Evolutionary conservation across 805 yeast genomes (phyloP).

Genomic region (Candida anglica): DNA sequence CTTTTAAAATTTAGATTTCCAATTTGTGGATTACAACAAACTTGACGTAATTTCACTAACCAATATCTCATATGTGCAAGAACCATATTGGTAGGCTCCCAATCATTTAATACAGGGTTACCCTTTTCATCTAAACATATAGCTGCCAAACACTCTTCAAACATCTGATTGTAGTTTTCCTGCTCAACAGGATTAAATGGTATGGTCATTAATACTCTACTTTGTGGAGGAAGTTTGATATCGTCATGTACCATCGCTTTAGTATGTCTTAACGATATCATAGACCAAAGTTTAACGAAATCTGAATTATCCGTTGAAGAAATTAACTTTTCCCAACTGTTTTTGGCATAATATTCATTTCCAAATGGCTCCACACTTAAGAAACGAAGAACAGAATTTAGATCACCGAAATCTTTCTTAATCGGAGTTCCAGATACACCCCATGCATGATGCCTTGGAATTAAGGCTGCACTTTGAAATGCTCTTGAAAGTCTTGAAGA

Average conservation of each 20-base stretch:
- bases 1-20: conserved; percentile 27
- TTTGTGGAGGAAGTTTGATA: conserved; percentile 75
- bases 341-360: conserved; percentile 25
- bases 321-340: conserved; percentile 35
- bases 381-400: conserved; percentile 68
- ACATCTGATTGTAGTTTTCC: conserved; percentile 68
- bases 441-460: conserved; percentile 91
- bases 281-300: conserved; percentile 45
- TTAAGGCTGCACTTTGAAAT: conserved; percentile 71
- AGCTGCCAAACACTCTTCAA: conserved; percentile 52
- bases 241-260: conserved; percentile 78
- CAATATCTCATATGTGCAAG: conserved; percentile 57
- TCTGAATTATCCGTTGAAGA: conserved; percentile 15
- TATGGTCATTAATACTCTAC: conserved; percentile 60
- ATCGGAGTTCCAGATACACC: conserved; percentile 97
- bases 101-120: conserved; percentile 44
- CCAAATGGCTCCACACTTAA: conserved; percentile 65
- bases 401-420: conserved; percentile 59
- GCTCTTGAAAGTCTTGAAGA: conserved; percentile 69
- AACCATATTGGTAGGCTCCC: conserved; percentile 43
- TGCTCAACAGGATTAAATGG: conserved; percentile 83
- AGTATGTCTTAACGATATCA: conserved; percentile 71
- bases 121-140: conserved; percentile 55
- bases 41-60: conserved; percentile 66
- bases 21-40: conserved; percentile 77